Conservation (phyloP, 2,329 filamentous ascomycete species). For the Cladophialophora exuberans region DNA sequence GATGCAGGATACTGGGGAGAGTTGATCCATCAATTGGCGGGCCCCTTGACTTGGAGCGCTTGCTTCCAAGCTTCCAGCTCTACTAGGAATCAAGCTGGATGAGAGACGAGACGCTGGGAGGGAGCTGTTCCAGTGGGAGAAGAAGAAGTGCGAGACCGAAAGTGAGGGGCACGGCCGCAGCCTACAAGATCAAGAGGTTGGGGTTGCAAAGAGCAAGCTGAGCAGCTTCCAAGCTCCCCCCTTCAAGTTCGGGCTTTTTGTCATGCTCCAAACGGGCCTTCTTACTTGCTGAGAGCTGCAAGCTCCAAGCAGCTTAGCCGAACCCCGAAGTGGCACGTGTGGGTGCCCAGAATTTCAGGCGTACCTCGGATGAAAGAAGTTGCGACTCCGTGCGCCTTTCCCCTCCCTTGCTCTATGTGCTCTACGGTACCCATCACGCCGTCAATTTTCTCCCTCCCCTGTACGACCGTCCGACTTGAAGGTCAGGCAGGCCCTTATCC, state of each 20-base stretch:
- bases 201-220: not conserved
- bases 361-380: not conserved
- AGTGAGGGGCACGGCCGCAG: constrained; percentile 2
- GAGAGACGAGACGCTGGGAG: not conserved
- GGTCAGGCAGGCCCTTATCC: too few species aligned
- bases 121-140: not conserved
- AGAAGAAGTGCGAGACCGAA: not conserved
- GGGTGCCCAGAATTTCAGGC: too few species aligned
- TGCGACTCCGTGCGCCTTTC: constrained; percentile 3
- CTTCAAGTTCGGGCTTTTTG: not conserved
- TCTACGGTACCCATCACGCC: too few species aligned
- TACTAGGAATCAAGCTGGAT: constrained; percentile 1
- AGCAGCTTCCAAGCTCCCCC: too few species aligned
- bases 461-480: too few species aligned
- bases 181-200: not conserved
- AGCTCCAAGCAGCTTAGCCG: not conserved
- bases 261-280: not conserved
- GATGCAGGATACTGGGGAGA: constrained; percentile 2
- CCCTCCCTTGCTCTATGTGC: too few species aligned
- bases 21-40: constrained; percentile 7
- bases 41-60: constrained; percentile 8
- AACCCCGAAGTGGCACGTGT: not conserved
- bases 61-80: not conserved
- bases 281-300: not conserved
- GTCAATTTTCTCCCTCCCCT: too few species aligned